These are phyloP conservation scores for Sporothrix mexicana DNA, from an alignment of 2,329 filamentous ascomycete genomes.

Conservation along the genomic window DNA sequence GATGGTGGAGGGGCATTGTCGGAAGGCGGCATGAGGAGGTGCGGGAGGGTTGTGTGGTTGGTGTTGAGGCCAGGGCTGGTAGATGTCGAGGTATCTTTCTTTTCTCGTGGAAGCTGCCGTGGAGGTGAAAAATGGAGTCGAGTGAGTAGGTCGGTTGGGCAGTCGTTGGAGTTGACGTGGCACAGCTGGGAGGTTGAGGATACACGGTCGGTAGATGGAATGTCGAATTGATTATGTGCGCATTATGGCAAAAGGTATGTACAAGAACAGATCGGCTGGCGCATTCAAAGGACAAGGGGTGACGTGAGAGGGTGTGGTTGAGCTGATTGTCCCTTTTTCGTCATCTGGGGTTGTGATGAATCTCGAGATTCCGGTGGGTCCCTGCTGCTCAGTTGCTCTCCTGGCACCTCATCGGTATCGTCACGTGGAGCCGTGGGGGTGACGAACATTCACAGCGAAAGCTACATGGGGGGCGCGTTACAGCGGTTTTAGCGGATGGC, in stretches of 20 bases:
- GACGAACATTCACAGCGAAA: neutral
- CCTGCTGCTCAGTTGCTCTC: slow-evolving; percentile 4
- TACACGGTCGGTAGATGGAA: neutral
- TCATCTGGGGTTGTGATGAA: slow-evolving; percentile 5
- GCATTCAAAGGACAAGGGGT: neutral
- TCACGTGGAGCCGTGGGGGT: slow-evolving; percentile 26
- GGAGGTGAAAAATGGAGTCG: neutral
- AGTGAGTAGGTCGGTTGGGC: neutral
- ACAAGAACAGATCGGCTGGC: neutral
- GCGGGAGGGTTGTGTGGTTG: neutral
- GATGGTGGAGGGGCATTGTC: slow-evolving; percentile 67
- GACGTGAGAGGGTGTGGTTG: neutral
- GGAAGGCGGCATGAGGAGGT: slow-evolving; percentile 68
- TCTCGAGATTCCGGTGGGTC: slow-evolving; percentile 6
- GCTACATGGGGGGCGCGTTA: neutral
- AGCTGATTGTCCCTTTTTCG: neutral
- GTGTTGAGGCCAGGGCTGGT: neutral
- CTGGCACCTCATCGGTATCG: slow-evolving; percentile 27
- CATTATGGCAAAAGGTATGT: neutral
- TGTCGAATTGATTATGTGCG: neutral
- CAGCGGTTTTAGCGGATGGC: slow-evolving; percentile 3
- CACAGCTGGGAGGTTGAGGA: neutral
- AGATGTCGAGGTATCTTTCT: no score
- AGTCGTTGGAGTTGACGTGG: neutral
- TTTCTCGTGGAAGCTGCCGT: neutral